Percentiles rank a stretch among this genome's conserved stretches.
phyloP scores from a whole-genome alignment of 306 rosid species.

The Argentina anserina region DNA sequence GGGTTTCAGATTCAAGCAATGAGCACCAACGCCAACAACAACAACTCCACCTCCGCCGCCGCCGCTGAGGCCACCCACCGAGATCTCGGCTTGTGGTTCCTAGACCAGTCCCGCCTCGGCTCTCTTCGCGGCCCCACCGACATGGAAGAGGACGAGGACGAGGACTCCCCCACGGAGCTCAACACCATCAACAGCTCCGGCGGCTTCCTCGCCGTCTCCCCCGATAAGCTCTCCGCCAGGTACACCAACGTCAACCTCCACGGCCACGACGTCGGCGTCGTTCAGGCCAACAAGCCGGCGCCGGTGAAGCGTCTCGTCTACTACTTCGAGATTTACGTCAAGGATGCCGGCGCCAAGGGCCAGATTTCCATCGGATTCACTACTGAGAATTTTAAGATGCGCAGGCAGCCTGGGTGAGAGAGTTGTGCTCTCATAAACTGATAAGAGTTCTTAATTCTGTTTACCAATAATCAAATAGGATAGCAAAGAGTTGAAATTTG shows the following conservation, averaged over 20 bases:
- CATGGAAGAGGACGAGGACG: conserved; percentile 63
- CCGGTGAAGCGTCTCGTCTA: conserved; percentile 74
- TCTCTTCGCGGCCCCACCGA: conserved; percentile 30
- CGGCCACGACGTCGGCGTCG: conserved; percentile 94
- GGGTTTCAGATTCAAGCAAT: conserved; percentile 38
- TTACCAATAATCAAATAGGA: not conserved
- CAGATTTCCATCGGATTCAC: conserved; percentile 91
- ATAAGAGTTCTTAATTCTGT: not conserved
- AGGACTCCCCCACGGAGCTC: conserved; percentile 73
- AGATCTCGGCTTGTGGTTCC: conserved; percentile 64
- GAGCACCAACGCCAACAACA: conserved; percentile 30
- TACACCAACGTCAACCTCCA: conserved; percentile 69
- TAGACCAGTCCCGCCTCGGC: conserved; percentile 51
- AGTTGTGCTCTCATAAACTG: not conserved
- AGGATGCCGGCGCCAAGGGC: conserved; percentile 88
- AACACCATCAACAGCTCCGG: conserved; percentile 94
- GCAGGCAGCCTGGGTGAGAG: conserved; percentile 92
- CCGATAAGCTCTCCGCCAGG: conserved; percentile 83
- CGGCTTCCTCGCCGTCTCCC: conserved; percentile 70
- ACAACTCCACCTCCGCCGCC: conserved; percentile 11
- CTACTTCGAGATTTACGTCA: conserved; percentile 84
- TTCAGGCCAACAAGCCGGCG: conserved; percentile 78
- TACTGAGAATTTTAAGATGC: conserved; percentile 81
- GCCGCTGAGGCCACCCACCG: conserved; percentile 4
- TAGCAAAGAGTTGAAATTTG: not conserved